Evolutionary conservation across 768 basidiomycete species (phyloP), one percentile per base, ranked within the genome.

Genomic region (Tephrocybe sp.): DNA sequence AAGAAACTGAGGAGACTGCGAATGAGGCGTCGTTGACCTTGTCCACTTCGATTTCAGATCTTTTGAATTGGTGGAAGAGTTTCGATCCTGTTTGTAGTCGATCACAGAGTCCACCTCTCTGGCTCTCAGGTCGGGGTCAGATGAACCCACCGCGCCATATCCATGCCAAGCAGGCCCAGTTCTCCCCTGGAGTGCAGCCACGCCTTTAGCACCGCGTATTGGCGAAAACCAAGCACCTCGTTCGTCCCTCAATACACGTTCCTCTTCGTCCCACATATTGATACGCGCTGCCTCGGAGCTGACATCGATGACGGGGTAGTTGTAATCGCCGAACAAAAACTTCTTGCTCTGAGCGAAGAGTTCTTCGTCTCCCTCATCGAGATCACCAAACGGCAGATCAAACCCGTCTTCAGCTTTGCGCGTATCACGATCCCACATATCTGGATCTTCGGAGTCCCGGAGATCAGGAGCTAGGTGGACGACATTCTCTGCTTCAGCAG

Each of bases 271-370:
- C 83, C 90, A 89, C 65, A 89, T 86, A 38, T 71, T 64, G 26
- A 69, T 68, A 52, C 82, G 71, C 16, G 87, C 89, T 15, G 66
- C 59, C 67, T 94, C 90, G 21, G 86, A 82, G 68, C 89, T 93
- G 40, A 91, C 87, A 60, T 96, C 94, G 52, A 94, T 84, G 47
- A 82, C 83, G 0, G 93, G 94, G 63, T 95, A 96, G 60, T 89
- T 81, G 63, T 93, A 92, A 68, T 95, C 89, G 4, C 92, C 92
- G 57, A 93, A 98, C 21, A 95, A 75, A 52, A 92, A 89, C 56
- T 80, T 75, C 64, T 82, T 80, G 64, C 90, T 86, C 31, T 92
- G 78, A 24, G 70, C 75, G 60, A 87, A 98, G 44, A 96, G 67
- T 55, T 74, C 73, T 58, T 97, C 95, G 60, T 91, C 88, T 19